These are phyloP conservation scores for Danielia oregonensis DNA, from an alignment of 805 yeast genomes.

Conservation along the genomic window DNA sequence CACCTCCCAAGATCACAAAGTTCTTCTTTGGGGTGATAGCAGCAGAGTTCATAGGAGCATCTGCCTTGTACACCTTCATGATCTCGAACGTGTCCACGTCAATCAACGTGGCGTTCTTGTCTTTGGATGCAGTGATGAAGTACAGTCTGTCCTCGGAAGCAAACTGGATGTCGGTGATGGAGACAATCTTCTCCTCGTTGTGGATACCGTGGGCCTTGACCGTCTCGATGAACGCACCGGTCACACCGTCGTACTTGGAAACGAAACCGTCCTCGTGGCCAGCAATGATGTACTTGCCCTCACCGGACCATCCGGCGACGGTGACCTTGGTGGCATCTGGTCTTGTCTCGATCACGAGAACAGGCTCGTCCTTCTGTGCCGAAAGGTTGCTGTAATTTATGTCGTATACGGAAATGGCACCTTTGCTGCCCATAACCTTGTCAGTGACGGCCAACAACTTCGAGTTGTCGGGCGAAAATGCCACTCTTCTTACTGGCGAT, in stretches of 20 bases:
- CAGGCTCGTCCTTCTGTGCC: constrained; percentile 52
- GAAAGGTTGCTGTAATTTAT: constrained; percentile 47
- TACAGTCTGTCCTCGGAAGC: constrained; percentile 77
- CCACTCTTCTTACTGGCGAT: constrained; percentile 89
- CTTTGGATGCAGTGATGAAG: constrained; percentile 90
- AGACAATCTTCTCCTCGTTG: constrained; percentile 38
- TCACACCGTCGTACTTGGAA: constrained; percentile 70
- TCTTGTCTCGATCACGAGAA: constrained; percentile 55
- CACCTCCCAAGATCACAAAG: constrained; percentile 93
- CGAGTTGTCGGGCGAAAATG: constrained; percentile 71
- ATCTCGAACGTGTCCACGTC: constrained; percentile 73
- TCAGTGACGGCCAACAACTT: constrained; percentile 77
- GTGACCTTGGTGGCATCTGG: constrained; percentile 60
- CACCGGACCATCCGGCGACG: constrained; percentile 85
- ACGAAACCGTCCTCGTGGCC: constrained; percentile 87
- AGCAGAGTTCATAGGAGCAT: constrained; percentile 93
- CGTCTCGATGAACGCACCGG: constrained; percentile 65
- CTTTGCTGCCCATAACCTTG: constrained; percentile 86
- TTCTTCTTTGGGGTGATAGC: constrained; percentile 91
- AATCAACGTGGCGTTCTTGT: constrained; percentile 73
- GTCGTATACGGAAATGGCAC: constrained; percentile 68
- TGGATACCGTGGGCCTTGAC: constrained; percentile 69
- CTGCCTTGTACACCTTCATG: constrained; percentile 75
- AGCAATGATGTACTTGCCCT: constrained; percentile 69
- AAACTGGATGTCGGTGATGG: constrained; percentile 85